Conservation (phyloP, 2,329 filamentous ascomycete genomes). For the Aspergillus sp. region DNA sequence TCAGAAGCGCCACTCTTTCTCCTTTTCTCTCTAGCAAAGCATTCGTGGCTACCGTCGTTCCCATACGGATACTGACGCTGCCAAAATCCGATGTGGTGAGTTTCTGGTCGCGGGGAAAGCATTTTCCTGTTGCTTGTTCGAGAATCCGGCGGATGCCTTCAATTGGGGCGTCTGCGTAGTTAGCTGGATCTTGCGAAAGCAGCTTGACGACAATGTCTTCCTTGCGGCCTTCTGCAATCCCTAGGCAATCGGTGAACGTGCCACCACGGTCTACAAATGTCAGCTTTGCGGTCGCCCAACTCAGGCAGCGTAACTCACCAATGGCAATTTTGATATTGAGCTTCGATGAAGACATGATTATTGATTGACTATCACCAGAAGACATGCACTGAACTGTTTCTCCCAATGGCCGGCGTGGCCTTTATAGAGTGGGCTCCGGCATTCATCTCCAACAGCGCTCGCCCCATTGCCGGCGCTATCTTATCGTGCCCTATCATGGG, state of each 20-base stretch:
- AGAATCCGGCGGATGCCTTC: constrained; percentile 77
- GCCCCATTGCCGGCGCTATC: background rate
- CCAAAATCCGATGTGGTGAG: constrained; percentile 29
- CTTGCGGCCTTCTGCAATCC: constrained; percentile 37
- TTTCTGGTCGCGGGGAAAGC: constrained; percentile 38
- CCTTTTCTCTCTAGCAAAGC: constrained; percentile 87
- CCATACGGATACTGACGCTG: constrained; percentile 71
- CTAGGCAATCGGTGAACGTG: constrained; percentile 44
- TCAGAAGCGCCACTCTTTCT: constrained; percentile 80
- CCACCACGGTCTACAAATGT: constrained; percentile 44
- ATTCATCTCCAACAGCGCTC: background rate
- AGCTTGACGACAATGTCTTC: constrained; percentile 43
- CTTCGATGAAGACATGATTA: constrained; percentile 6
- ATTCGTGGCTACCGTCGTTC: constrained; percentile 90
- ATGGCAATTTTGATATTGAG: constrained; percentile 8
- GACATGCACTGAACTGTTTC: background rate
- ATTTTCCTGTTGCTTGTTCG: constrained; percentile 39
- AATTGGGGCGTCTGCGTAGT: constrained; percentile 60
- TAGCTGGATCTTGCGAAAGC: constrained; percentile 42
- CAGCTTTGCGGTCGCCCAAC: background rate
- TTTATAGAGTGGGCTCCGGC: background rate
- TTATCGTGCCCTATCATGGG: background rate
- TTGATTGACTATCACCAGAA: background rate
- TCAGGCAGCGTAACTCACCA: background rate
- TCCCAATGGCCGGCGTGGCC: background rate